phyloP scores from a whole-genome alignment of 148 eudicot species.

The Nyssa sinensis region DNA sequence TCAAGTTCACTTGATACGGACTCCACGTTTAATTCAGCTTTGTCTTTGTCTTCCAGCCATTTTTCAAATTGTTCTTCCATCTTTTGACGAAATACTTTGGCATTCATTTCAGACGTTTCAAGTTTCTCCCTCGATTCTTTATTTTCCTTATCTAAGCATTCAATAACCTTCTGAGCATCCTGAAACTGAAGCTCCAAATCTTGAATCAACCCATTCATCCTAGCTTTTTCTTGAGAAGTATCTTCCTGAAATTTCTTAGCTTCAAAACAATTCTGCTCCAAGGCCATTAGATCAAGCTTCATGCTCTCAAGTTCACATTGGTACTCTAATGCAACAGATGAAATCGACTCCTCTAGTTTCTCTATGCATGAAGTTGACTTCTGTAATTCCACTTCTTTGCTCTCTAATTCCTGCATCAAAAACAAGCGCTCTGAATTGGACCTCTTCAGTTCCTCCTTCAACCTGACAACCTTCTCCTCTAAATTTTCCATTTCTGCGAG shows the following conservation, averaged over 20 bases:
- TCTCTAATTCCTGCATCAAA: conserved; percentile 45
- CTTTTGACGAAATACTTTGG: conserved; percentile 29
- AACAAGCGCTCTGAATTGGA: conserved; percentile 44
- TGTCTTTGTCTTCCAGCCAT: conserved; percentile 8
- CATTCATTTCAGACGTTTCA: conserved; percentile 31
- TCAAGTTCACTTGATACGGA: conserved; percentile 15
- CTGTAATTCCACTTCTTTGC: conserved; percentile 47
- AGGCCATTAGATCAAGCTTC: conserved; percentile 53
- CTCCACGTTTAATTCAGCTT: background rate
- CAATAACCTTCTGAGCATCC: conserved; percentile 29
- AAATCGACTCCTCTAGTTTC: conserved; percentile 61
- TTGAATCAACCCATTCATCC: conserved; percentile 34
- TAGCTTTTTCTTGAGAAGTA: conserved; percentile 34
- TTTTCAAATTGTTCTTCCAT: conserved; percentile 37
- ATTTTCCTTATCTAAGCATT: conserved; percentile 49
- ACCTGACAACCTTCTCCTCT: conserved; percentile 39
- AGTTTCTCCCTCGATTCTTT: conserved; percentile 39
- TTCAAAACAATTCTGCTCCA: conserved; percentile 45
- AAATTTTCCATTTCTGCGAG: conserved; percentile 35
- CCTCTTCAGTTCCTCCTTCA: conserved; percentile 50
- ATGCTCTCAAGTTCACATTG: conserved; percentile 86
- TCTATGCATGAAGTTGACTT: conserved; percentile 41
- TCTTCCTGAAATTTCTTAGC: conserved; percentile 38
- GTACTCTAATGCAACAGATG: conserved; percentile 59
- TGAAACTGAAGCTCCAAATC: conserved; percentile 37